These are phyloP conservation scores for Clathrus columnatus DNA, from an alignment of 768 basidiomycete genomes.

Conservation along the genomic window DNA sequence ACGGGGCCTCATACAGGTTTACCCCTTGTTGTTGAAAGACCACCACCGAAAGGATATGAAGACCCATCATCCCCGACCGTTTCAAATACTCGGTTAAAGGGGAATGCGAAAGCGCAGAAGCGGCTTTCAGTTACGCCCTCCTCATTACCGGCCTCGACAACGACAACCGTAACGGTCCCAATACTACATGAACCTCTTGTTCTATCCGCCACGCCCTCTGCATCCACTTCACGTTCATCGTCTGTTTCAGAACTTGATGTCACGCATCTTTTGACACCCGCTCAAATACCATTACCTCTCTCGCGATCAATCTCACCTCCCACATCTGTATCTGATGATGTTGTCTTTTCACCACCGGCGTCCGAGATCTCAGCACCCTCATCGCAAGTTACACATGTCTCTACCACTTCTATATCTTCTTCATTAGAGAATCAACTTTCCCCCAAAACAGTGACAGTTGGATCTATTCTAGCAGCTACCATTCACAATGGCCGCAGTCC, in stretches of 20 bases:
- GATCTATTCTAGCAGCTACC: background rate
- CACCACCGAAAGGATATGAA: slow-evolving; percentile 22
- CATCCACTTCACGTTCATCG: slow-evolving; percentile 2
- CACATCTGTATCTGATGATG: too few relatives aligned
- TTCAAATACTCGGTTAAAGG: background rate
- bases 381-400: slow-evolving; percentile 1
- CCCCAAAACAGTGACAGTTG: slow-evolving; percentile 3
- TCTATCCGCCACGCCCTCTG: slow-evolving; percentile 20
- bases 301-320: slow-evolving; percentile 28
- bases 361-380: background rate
- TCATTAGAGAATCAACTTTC: background rate
- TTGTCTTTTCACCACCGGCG: background rate
- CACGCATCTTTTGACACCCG: background rate
- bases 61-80: slow-evolving; percentile 24
- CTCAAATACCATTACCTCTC: slow-evolving; percentile 27
- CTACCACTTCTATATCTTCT: slow-evolving; percentile 1
- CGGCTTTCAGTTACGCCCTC: background rate
- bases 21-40: slow-evolving; percentile 50
- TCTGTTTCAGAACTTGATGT: slow-evolving; percentile 14
- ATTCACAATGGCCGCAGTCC: slow-evolving; percentile 23
- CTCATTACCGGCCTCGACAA: background rate
- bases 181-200: slow-evolving; percentile 4
- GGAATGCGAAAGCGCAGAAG: background rate
- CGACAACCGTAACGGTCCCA: too few relatives aligned
- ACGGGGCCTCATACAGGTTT: slow-evolving; percentile 74